These are phyloP conservation scores for Discostella stelligera DNA, from an alignment of 352 stramenopile genomes.

Conservation along the genomic window DNA sequence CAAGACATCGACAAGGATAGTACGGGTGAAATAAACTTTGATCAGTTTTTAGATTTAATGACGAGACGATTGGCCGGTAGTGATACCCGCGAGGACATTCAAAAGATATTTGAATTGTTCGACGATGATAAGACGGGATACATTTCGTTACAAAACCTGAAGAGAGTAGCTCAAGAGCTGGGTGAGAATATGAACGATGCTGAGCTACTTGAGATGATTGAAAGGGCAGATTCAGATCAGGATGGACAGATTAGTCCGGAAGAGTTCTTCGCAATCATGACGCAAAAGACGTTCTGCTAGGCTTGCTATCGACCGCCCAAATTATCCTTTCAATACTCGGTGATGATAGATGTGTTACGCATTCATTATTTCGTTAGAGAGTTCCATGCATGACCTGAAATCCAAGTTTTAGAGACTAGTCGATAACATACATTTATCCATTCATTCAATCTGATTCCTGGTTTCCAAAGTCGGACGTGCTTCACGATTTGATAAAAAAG, in stretches of 20 bases:
- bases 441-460: no score
- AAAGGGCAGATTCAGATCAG: constrained; percentile 92
- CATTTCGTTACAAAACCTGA: constrained; percentile 96
- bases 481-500: no score
- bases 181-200: constrained; percentile 92
- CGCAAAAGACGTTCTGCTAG: constrained; percentile 35
- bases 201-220: constrained; percentile 98
- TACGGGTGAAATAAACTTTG: constrained; percentile 93
- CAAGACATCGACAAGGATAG: constrained; percentile 94
- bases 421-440: not conserved
- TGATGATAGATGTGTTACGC: not conserved
- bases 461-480: no score
- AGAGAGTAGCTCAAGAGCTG: constrained; percentile 94
- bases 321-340: not conserved
- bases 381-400: not conserved
- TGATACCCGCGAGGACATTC: constrained; percentile 88
- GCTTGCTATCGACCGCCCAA: not conserved
- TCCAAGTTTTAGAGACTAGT: not conserved
- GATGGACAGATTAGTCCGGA: constrained; percentile 95
- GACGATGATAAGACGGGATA: constrained; percentile 96
- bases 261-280: constrained; percentile 97
- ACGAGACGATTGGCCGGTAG: constrained; percentile 89
- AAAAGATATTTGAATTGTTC: constrained; percentile 97
- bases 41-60: constrained; percentile 97
- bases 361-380: not conserved